Evolutionary conservation across 257 asterid genomes (phyloP), one percentile per base, ranked within the genome.

Genomic region (Prunella vulgaris): DNA sequence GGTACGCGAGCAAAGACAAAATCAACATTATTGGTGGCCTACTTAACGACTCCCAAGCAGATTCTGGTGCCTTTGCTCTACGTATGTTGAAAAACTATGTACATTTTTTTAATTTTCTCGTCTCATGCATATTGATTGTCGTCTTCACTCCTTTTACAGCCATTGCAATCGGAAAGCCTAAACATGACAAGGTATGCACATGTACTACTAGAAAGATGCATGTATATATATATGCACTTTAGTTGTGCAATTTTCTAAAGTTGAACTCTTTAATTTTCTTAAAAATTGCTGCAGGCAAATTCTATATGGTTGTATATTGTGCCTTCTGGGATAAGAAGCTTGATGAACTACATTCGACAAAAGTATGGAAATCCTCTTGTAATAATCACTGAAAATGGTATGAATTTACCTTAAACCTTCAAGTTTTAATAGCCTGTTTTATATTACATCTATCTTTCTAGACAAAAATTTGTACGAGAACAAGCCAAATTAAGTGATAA

Each of bases 241-340:
- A 37, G 24, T 20, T 10, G 13, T 42, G 35, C 32, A 25, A 24
- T 38, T 2, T 22, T 53, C 13, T 24, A 14, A 35, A 61, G 14
- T 30, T 35, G 35, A 25, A 58, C 35, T 27, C 5, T 28, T 48
- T 10, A 12, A 0, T 58, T 25, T 64, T 57, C 5, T 1, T n/a
- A 32, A 4, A 4, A 4, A 18, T n/a, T 9, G 14, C 61, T 79
- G 49, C 88, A 93, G 97, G 96, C 99, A 56, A 82, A 85, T 69
- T 85, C 99, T 15, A 61, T 88, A 28, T 93, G 99, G 99, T 48
- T 93, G 77, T 87, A 79, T 76, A 87, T 93, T 37, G 99, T 93
- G 24, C 97, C 99, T 37, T 75, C 40, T 0, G 97, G 97, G 48
- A 85, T 93, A 24, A 83, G 96, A 81, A 80, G 84, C 61, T 73